Evolutionary conservation across 106 monocot genomes (phyloP), one percentile per base, ranked within the genome.

Genomic region (Cymbidium sinense): DNA sequence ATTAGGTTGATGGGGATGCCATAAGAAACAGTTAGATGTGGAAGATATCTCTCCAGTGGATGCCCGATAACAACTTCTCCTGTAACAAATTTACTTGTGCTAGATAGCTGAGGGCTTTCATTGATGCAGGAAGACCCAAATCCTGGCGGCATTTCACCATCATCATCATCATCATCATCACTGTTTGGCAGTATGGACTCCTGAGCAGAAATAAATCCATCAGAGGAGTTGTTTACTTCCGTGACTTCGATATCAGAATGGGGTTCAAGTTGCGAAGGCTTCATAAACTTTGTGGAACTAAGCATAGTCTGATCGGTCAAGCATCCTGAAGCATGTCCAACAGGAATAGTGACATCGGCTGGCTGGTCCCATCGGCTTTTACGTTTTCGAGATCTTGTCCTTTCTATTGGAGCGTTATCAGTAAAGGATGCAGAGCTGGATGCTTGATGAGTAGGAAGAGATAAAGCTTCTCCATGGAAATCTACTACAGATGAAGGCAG

Each of bases 311-410:
- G 80, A 39, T 29, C 84, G 65, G 8, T 27, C 18, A 41, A 62
- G 36, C 28, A 64, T 27, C 55, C 31, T 39, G 35, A 78, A 43
- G 76, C 77, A 73, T 78, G 50, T 20, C 33, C 12, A 52, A 52
- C 52, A 20, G 58, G 58, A 58, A 58, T 23, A 33, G 51, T 27
- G n/a, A 19, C n/a, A 77, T 91, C 88, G 34, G 79, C 55, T 50
- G 81, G 85, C 36, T 77, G 84, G 81, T 94, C 94, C 98, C 98
- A 94, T 50, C 91, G 78, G 78, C 83, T 94, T 84, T 87, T 94
- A 13, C 98, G 88, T 71, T 94, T 98, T 8, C 88, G 81, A 20
- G 64, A 70, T 41, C 70, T 83, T 28, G 37, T 37, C 9, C 47
- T 64, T 67, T 5, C 78, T 21, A 51, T 41, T 29, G 80, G 9